Evolutionary conservation across 305 asterid species (phyloP), one percentile per base, ranked within the genome.

Genomic region (Coffea humblotiana): DNA sequence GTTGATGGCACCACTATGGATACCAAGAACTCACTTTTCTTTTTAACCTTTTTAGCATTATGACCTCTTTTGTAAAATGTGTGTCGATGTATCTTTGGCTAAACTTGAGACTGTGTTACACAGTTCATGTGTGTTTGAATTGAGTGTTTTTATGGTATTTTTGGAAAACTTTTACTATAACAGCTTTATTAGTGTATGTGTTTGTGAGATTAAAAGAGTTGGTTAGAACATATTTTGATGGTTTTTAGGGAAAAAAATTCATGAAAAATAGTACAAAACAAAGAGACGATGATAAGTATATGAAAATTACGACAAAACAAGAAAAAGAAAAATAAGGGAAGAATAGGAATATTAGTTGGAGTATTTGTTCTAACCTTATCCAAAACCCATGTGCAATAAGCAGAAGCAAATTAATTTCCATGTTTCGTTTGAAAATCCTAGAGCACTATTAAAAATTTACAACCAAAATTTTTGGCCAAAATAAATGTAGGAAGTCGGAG

Each of bases 1-100:
- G 63, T 21, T 56, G 63, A 54, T 54, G 43, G 71, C 71, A 70
- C 52, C 52, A 70, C n/a, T 6, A 70, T 9, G 74, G 74, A 40
- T 19, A 70, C 52, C 54, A 69, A 40, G 14, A 69, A 40, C 19
- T 40, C 25, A 70, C 52, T 70, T 43, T 70, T 70, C 15, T 66
- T 69, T 66, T 69, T 69, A 70, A 13, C 32, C 29, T 70, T 70
- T 70, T 70, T 23, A 43, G 12, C 54, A 70, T n/a, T 47, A 15
- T 37, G 49, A 2, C 10, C n/a, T 19, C 63, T 32, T 56, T 56
- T 19, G 18, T 7, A 23, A 4, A 40, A 16, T 56, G 16, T 52
- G 21, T 15, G 18, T 15, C 21, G 7, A 2, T 15, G 16, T 1
- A 12, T 52, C 16, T 52, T 52, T 52, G 3, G 58, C 21, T 3